A percentile compares a stretch with the other conserved stretches of the same genome.
phyloP scores from a whole-genome alignment of 257 asterid species.

The Cinchona pubescens region DNA sequence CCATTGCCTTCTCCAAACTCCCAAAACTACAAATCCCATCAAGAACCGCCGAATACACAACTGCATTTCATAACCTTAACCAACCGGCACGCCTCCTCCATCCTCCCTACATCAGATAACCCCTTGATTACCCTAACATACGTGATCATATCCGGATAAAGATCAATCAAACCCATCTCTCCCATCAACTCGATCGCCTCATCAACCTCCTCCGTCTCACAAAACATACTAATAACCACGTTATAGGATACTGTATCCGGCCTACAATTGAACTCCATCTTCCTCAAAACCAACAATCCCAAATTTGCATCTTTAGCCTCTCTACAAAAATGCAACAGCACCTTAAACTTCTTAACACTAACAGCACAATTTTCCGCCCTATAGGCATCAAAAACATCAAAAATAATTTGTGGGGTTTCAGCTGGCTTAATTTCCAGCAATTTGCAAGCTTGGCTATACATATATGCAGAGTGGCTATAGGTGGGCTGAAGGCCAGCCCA shows the following conservation, averaged over 20 bases:
- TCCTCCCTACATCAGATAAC: conserved; percentile 57
- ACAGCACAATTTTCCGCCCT: conserved; percentile 43
- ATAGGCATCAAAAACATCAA: conserved; percentile 55
- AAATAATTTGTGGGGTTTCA: conserved; percentile 43
- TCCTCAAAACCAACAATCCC: conserved; percentile 72
- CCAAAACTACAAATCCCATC: conserved; percentile 70
- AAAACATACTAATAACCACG: conserved; percentile 63
- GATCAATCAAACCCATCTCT: conserved; percentile 70
- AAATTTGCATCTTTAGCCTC: conserved; percentile 65
- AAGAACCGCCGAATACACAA: conserved; percentile 54
- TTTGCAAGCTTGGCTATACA: conserved; percentile 59
- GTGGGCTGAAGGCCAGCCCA: conserved; percentile 83
- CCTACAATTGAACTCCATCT: conserved; percentile 63
- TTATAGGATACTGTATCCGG: conserved; percentile 72
- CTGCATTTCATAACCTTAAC: conserved; percentile 58
- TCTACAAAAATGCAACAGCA: conserved; percentile 63
- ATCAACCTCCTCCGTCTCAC: conserved; percentile 46
- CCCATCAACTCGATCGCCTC: conserved; percentile 60
- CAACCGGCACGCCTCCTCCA: conserved; percentile 60
- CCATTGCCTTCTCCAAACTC: conserved; percentile 57
- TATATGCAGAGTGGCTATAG: conserved; percentile 51
- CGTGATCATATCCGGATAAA: conserved; percentile 68
- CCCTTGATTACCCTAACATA: conserved; percentile 58
- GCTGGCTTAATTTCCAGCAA: conserved; percentile 43
- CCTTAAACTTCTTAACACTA: conserved; percentile 61